phyloP scores from a whole-genome alignment of 352 stramenopile genomes.

The Phytophthora sansomeana region DNA sequence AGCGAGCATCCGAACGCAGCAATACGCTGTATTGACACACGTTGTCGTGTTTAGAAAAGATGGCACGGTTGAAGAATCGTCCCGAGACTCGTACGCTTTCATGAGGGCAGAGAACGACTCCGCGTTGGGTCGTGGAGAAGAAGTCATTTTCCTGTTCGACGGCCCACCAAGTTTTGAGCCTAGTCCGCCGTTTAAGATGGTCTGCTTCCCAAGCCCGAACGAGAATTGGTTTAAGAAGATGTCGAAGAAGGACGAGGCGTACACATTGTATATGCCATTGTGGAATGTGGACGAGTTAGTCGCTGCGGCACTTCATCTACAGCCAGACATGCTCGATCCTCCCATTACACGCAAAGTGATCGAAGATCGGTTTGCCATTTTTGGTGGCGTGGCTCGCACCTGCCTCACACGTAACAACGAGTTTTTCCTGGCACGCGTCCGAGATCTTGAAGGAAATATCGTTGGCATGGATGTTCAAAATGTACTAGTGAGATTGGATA shows the following conservation, averaged over 20 bases:
- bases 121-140: background rate
- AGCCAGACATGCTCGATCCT: background rate
- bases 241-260: background rate
- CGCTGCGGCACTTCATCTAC: background rate
- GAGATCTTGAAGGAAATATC: too few relatives aligned
- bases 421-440: background rate
- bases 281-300: slow-evolving; percentile 6
- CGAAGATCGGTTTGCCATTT: background rate
- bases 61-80: background rate
- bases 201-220: too few relatives aligned
- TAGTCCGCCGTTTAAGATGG: too few relatives aligned
- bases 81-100: background rate
- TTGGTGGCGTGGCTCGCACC: slow-evolving; percentile 9
- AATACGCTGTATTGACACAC: background rate
- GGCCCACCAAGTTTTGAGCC: too few relatives aligned
- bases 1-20: background rate
- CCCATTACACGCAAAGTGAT: slow-evolving; percentile 1
- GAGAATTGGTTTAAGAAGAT: too few relatives aligned
- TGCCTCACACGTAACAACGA: background rate
- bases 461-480: too few relatives aligned
- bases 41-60: background rate
- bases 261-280: slow-evolving; percentile 11
- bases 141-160: slow-evolving; percentile 8
- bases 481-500: too few relatives aligned
- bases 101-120: too few relatives aligned